Evolutionary conservation across 805 yeast genomes (phyloP), one percentile per base, ranked within the genome.

Genomic region (Jamesozyma piceae): DNA sequence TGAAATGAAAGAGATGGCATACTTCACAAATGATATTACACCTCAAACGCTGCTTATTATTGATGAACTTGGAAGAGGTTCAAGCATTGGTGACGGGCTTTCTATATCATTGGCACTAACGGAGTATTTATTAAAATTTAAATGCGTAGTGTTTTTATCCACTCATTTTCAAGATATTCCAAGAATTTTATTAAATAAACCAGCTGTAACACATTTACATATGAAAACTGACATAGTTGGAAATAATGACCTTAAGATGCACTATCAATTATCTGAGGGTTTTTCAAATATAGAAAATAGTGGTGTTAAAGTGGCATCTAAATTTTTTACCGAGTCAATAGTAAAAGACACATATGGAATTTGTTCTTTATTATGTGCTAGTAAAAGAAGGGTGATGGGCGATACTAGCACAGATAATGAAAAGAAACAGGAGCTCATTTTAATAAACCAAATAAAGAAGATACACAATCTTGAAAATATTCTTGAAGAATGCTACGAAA

Each of bases 21-120:
- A 67, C 42, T 67, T 72, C 29, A 51, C 71, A n/a, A 62, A 66
- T 32, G 64, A 64, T 27, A 51, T 64, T 1, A 51, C 58, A 27
- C 46, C 53, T 3, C 40, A 53, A 0, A 55, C 64, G 3, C 55
- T 77, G 19, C 54, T 77, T 0, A 60, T 77, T 1, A 55, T 77
- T 28, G 82, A 78, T 51, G 82, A 77, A 43, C 53, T 77, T 24
- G 81, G 81, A 1, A 59, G 80, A 35, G 78, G 79, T 27, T 58
- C 77, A 2, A 66, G 73, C 32, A 55, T 65, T 8, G 65, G 66
- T 9, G 80, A 77, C 51, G 80, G 81, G 0, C 69, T 75, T 40
- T 64, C 80, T 2, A 65, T 77, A 2, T 69, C 76, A 2, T 57
- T 68, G 21, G 72, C 75, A 5, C 64, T 68, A 2, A 53, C 66